phyloP scores from a whole-genome alignment of 2,329 filamentous ascomycete species.

The Annulohypoxylon truncatum region DNA sequence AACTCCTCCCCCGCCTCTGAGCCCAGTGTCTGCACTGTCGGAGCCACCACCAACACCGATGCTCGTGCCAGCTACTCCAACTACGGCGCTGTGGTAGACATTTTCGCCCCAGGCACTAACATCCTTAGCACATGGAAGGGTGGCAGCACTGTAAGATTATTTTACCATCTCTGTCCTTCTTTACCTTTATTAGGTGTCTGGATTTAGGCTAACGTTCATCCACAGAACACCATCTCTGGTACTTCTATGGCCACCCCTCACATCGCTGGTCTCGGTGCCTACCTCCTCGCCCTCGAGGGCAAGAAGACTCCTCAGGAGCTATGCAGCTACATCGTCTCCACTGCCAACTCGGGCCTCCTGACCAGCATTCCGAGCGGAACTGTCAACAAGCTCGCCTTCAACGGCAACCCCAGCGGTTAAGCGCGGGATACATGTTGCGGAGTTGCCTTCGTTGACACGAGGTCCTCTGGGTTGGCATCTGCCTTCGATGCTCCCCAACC shows the following conservation, averaged over 20 bases:
- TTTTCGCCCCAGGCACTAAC: constrained; percentile 56
- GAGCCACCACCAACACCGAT: constrained; percentile 57
- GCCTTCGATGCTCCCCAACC: neutral
- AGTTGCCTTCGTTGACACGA: neutral
- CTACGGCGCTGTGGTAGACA: constrained; percentile 58
- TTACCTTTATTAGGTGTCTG: neutral
- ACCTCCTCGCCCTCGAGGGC: constrained; percentile 61
- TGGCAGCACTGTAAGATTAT: constrained; percentile 46
- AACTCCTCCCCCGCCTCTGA: constrained; percentile 62
- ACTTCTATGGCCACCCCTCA: constrained; percentile 73
- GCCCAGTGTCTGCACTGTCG: constrained; percentile 64
- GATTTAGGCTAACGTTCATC: constrained; percentile 37
- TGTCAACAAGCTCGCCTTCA: constrained; percentile 52
- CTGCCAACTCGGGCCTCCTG: constrained; percentile 55
- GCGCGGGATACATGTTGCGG: neutral
- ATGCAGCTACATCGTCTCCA: constrained; percentile 56
- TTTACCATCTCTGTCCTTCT: neutral
- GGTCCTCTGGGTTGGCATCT: neutral
- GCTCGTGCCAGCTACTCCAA: constrained; percentile 60
- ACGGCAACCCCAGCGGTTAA: constrained; percentile 44
- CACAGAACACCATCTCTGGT: constrained; percentile 62
- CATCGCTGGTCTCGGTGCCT: constrained; percentile 70
- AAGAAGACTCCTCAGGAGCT: constrained; percentile 56
- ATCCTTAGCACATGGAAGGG: constrained; percentile 58
- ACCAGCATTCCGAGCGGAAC: constrained; percentile 51